A percentile compares a stretch with the other conserved stretches of the same genome.
Evolutionary conservation across 2,329 filamentous ascomycete genomes (phyloP).

Genomic region (Septoria linicola): DNA sequence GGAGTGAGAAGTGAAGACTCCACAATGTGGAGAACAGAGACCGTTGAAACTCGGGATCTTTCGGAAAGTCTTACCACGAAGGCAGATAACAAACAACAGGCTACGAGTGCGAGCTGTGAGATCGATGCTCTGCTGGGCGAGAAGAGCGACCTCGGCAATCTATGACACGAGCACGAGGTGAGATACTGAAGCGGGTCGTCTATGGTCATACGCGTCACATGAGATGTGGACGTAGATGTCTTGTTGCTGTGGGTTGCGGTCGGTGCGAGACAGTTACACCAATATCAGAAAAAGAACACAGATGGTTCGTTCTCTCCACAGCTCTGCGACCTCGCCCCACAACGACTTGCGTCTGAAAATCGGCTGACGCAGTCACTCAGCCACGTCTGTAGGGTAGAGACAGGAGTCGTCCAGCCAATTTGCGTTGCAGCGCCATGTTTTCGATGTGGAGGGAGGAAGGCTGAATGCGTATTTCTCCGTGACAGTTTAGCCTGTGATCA

Average conservation of each 20-base stretch:
- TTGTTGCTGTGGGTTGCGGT: not conserved
- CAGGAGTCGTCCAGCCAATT: too few species aligned
- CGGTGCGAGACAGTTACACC: too few species aligned
- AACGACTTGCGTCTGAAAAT: not conserved
- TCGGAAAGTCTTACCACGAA: not conserved
- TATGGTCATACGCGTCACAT: too few species aligned
- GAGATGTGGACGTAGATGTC: too few species aligned
- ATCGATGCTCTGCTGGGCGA: too few species aligned
- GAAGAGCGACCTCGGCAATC: not conserved
- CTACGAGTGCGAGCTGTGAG: not conserved
- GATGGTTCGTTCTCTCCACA: not conserved
- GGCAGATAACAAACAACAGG: not conserved
- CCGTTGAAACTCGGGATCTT: slow-evolving; percentile 6
- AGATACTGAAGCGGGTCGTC: too few species aligned
- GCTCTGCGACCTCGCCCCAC: not conserved
- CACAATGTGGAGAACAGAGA: slow-evolving; percentile 6
- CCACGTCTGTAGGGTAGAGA: not conserved
- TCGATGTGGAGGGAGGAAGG: too few species aligned
- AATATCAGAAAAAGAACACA: not conserved
- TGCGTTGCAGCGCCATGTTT: too few species aligned
- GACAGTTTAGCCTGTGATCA: too few species aligned
- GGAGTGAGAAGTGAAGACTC: slow-evolving; percentile 4
- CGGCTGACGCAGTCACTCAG: not conserved
- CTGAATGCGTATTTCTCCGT: too few species aligned
- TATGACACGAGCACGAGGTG: too few species aligned